Base-by-base conservation (phyloP, 176 grass and related monocot species). In the sorghum (Sorghum bicolor) region DNA sequence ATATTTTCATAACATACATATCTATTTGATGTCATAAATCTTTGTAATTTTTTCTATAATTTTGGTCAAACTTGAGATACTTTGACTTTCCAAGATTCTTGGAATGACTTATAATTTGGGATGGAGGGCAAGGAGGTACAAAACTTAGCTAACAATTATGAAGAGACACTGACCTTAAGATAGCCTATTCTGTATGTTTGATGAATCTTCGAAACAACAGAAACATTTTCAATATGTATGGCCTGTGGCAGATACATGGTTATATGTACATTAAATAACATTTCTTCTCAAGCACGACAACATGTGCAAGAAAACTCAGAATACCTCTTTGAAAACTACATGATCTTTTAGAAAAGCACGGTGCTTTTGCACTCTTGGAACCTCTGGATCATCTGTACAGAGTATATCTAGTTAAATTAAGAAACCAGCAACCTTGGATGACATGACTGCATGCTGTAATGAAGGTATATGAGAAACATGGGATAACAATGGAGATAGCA, bases 261-360 rank as follows among this genome's bases (percentile, higher is more conserved):
- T 81, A 67, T 71, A 60, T 58, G n/a, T 28, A 58, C 26, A 33
- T 67, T 85, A 80, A 79, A 75, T 58, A 40, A 64, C 78, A 67
- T 81, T 84, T 76, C 22, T 64, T 64, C 38, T 19, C 15, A 12
- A 58, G 38, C 29, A 74, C 61, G 45, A 45, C 9, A 84, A 74
- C 48, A 89, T 70, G 58, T 72, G 45, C 55, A 85, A 73, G 12
- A 55, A 73, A 71, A 68, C 74, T 83, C 72, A 82, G 55, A 69
- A 44, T 85, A 99, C 97, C 97, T 99, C 93, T 88, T 92, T 99
- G 61, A 91, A 99, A 94, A 99, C 84, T 77, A 99, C 93, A 94
- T 99, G 93, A 60, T 96, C 93, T 71, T 94, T 96, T 8, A 99
- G 86, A 92, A 99, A 99, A 89, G 88, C 31, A 44, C 97, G 97